Evolutionary conservation across 768 basidiomycete genomes (phyloP).

Genomic region (Daedaleopsis nitida): DNA sequence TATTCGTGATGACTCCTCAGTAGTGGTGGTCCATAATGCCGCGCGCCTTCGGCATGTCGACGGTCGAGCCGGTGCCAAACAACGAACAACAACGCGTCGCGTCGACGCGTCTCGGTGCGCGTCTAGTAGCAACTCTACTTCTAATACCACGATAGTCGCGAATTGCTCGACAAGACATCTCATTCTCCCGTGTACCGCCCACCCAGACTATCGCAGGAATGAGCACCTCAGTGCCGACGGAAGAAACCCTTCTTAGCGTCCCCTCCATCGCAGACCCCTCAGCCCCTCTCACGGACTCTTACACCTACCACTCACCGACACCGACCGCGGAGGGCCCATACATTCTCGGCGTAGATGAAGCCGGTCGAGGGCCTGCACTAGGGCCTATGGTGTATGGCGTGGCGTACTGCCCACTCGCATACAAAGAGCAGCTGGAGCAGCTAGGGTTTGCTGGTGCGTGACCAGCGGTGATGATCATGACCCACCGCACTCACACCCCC

Average conservation of each 20-base stretch:
- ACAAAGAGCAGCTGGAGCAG: slow-evolving; percentile 68
- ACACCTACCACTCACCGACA: slow-evolving; percentile 73
- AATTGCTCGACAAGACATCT: background rate
- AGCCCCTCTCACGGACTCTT: slow-evolving; percentile 63
- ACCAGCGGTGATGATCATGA: background rate
- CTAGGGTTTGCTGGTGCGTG: slow-evolving; percentile 88
- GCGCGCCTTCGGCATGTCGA: background rate
- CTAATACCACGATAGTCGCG: background rate
- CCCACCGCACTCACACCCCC: background rate
- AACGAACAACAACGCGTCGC: slow-evolving; percentile 5
- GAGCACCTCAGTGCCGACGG: background rate
- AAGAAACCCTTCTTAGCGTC: slow-evolving; percentile 21
- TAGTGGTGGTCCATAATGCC: background rate
- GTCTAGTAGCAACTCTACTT: background rate
- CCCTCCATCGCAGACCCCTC: slow-evolving; percentile 65
- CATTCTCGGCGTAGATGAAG: slow-evolving; percentile 98
- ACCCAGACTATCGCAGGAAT: background rate
- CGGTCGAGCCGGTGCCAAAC: background rate
- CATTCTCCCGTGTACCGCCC: background rate
- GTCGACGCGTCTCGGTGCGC: background rate
- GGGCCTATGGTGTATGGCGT: slow-evolving; percentile 96
- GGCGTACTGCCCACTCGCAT: slow-evolving; percentile 86
- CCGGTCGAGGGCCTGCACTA: slow-evolving; percentile 92
- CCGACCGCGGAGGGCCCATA: slow-evolving; percentile 78
- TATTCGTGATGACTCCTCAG: no score